A percentile compares a stretch with the other conserved stretches of the same genome.
These are phyloP conservation scores for maize (Zea mays) DNA, from an alignment of 176 grass and related monocot genomes.

Conservation along the genomic window Zm-B73-REFERENCE-NAM-5.0 NC_050100.1:219567501-219568000, in stretches of 20 bases:
- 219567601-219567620: constrained; percentile 75
- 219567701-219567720: constrained; percentile 97
- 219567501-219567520: constrained; percentile 36
- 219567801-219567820: not conserved
- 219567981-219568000: too few species aligned
- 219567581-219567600: constrained; percentile 52
- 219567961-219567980: too few species aligned
- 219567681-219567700: constrained; percentile 87
- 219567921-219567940: too few species aligned
- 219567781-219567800: constrained; percentile 15
- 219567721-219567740: constrained; percentile 86
- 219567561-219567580: constrained; percentile 38
- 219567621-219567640: constrained; percentile 97
- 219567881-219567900: too few species aligned
- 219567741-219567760: constrained; percentile 3
- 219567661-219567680: constrained; percentile 78
- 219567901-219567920: too few species aligned
- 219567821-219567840: not conserved
- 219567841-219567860: not conserved
- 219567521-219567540: constrained; percentile 29
- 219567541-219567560: constrained; percentile 29
- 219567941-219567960: too few species aligned
- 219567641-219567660: constrained; percentile 82
- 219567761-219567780: constrained; percentile 15
- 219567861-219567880: too few species aligned